These are phyloP conservation scores for Physcomitrium patens DNA, from an alignment of 225 moss, liverwort and hornwort genomes.

Conservation along the genomic window DNA sequence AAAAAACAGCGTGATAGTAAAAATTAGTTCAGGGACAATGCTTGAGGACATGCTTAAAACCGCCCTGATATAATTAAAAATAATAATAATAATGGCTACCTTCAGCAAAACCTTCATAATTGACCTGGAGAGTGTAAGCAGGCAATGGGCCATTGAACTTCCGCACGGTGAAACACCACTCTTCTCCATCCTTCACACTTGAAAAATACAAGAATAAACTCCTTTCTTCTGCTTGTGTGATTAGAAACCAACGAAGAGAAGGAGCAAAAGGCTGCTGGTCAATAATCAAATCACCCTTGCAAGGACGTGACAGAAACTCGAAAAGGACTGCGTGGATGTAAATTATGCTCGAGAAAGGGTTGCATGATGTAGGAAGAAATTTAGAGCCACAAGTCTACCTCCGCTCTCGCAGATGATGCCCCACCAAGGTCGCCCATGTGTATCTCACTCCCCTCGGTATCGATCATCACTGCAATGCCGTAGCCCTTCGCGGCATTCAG, in stretches of 20 bases:
- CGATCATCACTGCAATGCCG: constrained; percentile 91
- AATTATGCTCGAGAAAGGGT: neutral
- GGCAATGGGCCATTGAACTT: constrained; percentile 61
- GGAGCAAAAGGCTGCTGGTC: neutral
- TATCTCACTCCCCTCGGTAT: constrained; percentile 94
- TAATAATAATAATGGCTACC: constrained; percentile 35
- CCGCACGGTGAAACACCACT: constrained; percentile 81
- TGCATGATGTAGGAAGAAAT: neutral
- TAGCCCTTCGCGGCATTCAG: constrained; percentile 78
- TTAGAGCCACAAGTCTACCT: constrained; percentile 42
- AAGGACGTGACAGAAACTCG: neutral
- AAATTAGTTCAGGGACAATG: no score
- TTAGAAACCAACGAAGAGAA: neutral
- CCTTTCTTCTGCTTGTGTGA: neutral
- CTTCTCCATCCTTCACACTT: constrained; percentile 77
- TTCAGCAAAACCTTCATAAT: constrained; percentile 87
- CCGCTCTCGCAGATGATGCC: constrained; percentile 69
- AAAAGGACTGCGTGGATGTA: neutral
- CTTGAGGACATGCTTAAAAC: no score
- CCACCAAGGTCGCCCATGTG: constrained; percentile 97
- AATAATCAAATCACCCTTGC: neutral
- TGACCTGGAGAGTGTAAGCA: constrained; percentile 62
- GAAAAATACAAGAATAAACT: neutral
- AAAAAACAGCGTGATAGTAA: no score
- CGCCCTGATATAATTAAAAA: no score